Conservation (phyloP, 805 yeast genomes). For the Lachancea meyersii region DNA sequence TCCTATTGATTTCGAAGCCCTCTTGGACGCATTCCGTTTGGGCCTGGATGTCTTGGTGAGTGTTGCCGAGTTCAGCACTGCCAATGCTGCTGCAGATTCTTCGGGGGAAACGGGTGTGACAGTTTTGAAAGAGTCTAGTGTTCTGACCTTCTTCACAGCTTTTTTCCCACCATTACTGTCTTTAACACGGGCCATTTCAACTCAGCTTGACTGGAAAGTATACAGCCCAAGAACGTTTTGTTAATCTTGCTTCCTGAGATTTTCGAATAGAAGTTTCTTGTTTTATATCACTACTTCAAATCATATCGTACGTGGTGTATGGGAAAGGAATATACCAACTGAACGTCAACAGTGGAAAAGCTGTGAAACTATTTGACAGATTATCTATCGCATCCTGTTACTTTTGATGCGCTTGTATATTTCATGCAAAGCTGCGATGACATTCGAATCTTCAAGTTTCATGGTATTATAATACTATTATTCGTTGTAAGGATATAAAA, state of each 20-base stretch:
- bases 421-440: too few relatives aligned
- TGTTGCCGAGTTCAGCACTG: conserved; percentile 4
- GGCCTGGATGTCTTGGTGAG: conserved; percentile 2
- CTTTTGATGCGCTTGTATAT: too few relatives aligned
- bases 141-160: background rate
- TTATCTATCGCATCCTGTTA: too few relatives aligned
- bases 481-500: too few relatives aligned
- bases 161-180: background rate
- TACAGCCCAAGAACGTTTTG: background rate
- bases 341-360: too few relatives aligned
- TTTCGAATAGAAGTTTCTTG: conserved; percentile 3
- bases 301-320: too few relatives aligned
- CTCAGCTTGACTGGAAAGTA: background rate
- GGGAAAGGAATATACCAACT: too few relatives aligned
- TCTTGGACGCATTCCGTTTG: conserved; percentile 6
- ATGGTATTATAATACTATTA: too few relatives aligned
- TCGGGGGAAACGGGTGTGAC: background rate
- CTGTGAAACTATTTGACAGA: too few relatives aligned
- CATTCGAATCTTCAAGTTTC: too few relatives aligned
- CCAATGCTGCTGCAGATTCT: conserved; percentile 7
- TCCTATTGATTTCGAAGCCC: conserved; percentile 5
- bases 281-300: background rate
- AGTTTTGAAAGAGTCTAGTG: conserved; percentile 3
- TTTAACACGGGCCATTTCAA: conserved; percentile 4
- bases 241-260: conserved; percentile 2